Conservation (phyloP, 192 early-diverging fungal species). For the Helicostylum pulchrum region DNA sequence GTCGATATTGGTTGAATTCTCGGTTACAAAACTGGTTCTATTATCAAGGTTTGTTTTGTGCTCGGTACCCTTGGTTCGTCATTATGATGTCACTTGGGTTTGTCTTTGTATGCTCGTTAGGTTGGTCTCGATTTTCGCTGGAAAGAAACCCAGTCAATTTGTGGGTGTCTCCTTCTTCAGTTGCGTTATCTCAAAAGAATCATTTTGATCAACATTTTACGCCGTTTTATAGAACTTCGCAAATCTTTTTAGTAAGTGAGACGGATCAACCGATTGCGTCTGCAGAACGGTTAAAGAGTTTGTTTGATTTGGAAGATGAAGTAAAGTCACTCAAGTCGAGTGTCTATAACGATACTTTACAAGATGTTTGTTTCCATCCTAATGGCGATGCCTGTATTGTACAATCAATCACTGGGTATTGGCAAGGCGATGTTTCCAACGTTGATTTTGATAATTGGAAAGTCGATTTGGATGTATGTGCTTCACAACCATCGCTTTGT, state of each 20-base stretch:
- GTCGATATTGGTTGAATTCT: constrained; percentile 48
- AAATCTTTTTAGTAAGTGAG: constrained; percentile 50
- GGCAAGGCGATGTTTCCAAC: constrained; percentile 46
- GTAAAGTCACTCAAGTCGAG: constrained; percentile 41
- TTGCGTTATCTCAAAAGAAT: constrained; percentile 50
- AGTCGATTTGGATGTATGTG: constrained; percentile 43
- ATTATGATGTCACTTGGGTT: constrained; percentile 39
- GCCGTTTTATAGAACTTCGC: constrained; percentile 66
- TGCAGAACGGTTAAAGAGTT: constrained; percentile 35
- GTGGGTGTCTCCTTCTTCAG: constrained; percentile 59
- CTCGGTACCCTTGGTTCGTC: constrained; percentile 50
- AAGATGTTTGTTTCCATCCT: constrained; percentile 60
- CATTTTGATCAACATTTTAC: constrained; percentile 61
- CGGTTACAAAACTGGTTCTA: constrained; percentile 59
- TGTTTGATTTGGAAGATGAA: constrained; percentile 50
- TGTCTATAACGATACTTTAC: constrained; percentile 36
- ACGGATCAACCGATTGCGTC: constrained; percentile 41
- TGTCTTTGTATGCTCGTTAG: constrained; percentile 51
- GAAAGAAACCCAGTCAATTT: constrained; percentile 57
- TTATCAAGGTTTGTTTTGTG: constrained; percentile 54
- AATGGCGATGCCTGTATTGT: constrained; percentile 58
- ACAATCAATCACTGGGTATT: constrained; percentile 65
- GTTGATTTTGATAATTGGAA: constrained; percentile 46
- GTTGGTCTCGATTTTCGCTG: constrained; percentile 52
- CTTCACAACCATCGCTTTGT: constrained; percentile 46